Percentiles rank a stretch among this genome's conserved stretches.
phyloP scores from a whole-genome alignment of 2,329 filamentous ascomycete species.

The Aspergillus sp. region DNA sequence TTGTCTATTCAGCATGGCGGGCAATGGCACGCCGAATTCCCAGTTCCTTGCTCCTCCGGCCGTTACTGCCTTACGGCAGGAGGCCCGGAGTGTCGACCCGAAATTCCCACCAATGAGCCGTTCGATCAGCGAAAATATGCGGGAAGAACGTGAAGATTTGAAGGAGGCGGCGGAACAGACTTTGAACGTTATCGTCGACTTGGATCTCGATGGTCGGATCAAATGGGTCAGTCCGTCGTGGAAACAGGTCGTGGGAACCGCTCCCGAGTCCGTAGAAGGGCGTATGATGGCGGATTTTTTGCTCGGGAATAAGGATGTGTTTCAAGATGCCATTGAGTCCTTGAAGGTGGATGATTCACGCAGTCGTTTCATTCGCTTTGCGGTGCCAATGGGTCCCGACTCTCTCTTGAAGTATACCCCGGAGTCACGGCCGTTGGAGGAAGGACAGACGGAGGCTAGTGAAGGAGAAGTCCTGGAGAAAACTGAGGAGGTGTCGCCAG shows the following conservation, averaged over 20 bases:
- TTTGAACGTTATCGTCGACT: conserved; percentile 89
- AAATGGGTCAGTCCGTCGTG: conserved; percentile 97
- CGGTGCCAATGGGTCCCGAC: conserved; percentile 60
- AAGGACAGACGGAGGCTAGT: conserved; percentile 4
- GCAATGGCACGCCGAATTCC: conserved; percentile 31
- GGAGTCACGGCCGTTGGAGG: conserved; percentile 20
- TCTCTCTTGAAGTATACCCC: conserved; percentile 55
- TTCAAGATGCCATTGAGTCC: conserved; percentile 74
- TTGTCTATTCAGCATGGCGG: conserved; percentile 32
- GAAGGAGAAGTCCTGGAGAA: conserved; percentile 15
- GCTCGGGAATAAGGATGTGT: conserved; percentile 70
- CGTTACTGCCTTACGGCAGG: conserved; percentile 39
- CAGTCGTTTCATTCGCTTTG: conserved; percentile 82
- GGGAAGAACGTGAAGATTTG: conserved; percentile 86
- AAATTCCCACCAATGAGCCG: conserved; percentile 45
- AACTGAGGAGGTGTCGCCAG: conserved; percentile 30
- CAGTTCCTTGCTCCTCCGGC: conserved; percentile 39
- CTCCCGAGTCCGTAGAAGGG: conserved; percentile 64
- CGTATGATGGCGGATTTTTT: conserved; percentile 74
- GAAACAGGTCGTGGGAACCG: conserved; percentile 83
- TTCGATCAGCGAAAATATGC: conserved; percentile 78
- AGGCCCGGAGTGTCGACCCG: conserved; percentile 33
- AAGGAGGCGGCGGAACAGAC: conserved; percentile 95
- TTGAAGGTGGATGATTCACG: conserved; percentile 91
- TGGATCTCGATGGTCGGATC: conserved; percentile 82